Evolutionary conservation across 768 basidiomycete species (phyloP), one percentile per base, ranked within the genome.

Genomic region (Mycena pura): DNA sequence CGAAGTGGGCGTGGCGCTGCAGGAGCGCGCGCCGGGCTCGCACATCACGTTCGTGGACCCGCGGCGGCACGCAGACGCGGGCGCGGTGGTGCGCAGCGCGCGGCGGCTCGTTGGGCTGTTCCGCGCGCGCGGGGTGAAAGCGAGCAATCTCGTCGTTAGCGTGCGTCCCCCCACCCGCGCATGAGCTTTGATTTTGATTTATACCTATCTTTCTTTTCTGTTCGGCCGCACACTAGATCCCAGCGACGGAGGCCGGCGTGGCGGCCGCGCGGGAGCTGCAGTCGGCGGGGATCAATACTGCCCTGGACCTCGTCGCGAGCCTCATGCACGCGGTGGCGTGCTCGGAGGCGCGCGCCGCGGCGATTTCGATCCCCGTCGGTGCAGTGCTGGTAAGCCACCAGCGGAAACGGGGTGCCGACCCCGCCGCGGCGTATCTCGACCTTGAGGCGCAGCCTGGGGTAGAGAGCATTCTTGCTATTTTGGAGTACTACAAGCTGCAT

Each of bases 311-410:
- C 44, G 86, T 87, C n/a, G 77, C 84, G 5, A 77, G 74, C 45
- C 73, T 87, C n/a, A 65, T 76, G 29, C 88, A 89, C 59, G 85
- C 83, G 6, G 76, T 76, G n/a, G 77, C 78, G 3, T 89, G 88
- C 59, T 79, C 80, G 25, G 83, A 84, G 64, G 79, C 86, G 7
- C 78, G 79, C 3, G 80, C 82, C 19, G 74, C 75, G 6, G 71
- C 78, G 45, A 72, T 88, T 28, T 83, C 81, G 25, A 78, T 89
- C 66, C 74, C 80, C 36, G 80, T 86, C 49, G 75, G 73, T 25
- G 73, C 73, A 62, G 88, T 87, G 47, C 73, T 85, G 57, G 65
- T 70, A 50, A 76, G 74, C 72, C 79, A 79, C 62, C 82, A 84
- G 53, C 70, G 69, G 55, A 76, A 71, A 62, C 72, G 70, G 56